Evolutionary conservation across 2,329 filamentous ascomycete species (phyloP).

Genomic region (Thyridium curvatum): DNA sequence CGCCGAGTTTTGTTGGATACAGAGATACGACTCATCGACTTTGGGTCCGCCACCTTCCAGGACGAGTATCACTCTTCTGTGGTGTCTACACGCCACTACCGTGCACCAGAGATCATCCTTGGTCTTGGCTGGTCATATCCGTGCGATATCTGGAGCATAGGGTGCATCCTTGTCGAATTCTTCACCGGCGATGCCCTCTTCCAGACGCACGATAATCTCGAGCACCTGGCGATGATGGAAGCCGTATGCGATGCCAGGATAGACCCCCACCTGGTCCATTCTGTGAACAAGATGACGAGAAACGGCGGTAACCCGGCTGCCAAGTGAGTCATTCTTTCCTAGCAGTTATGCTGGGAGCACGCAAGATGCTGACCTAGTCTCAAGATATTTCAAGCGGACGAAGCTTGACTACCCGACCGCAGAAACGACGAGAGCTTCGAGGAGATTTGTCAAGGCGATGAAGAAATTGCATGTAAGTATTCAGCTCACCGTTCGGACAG

Average conservation of each 20-base stretch:
- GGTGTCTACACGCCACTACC: constrained; percentile 64
- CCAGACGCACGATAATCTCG: constrained; percentile 66
- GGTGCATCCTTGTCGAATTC: constrained; percentile 66
- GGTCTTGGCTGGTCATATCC: constrained; percentile 66
- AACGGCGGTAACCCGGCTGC: constrained; percentile 55
- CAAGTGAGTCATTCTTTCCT: constrained; percentile 39
- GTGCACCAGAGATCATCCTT: constrained; percentile 65
- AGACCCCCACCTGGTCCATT: constrained; percentile 50
- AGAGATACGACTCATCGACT: constrained; percentile 65
- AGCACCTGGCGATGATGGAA: constrained; percentile 73
- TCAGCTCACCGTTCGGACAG: too few relatives aligned
- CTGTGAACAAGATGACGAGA: constrained; percentile 51
- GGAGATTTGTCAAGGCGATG: constrained; percentile 67
- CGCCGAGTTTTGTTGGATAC: constrained; percentile 60
- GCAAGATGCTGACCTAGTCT: constrained; percentile 17
- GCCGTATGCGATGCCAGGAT: constrained; percentile 56
- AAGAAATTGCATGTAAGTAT: constrained; percentile 57
- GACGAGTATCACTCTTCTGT: constrained; percentile 69
- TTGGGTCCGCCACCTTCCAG: constrained; percentile 66
- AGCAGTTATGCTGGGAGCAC: neutral
- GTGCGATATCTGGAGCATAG: constrained; percentile 70
- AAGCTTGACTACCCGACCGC: constrained; percentile 59
- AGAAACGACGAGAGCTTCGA: constrained; percentile 59
- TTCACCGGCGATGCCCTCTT: constrained; percentile 67
- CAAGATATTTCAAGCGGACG: constrained; percentile 60